phyloP scores from a whole-genome alignment of 2,329 filamentous ascomycete species.

The Microdochium trichocladiopsis region DNA sequence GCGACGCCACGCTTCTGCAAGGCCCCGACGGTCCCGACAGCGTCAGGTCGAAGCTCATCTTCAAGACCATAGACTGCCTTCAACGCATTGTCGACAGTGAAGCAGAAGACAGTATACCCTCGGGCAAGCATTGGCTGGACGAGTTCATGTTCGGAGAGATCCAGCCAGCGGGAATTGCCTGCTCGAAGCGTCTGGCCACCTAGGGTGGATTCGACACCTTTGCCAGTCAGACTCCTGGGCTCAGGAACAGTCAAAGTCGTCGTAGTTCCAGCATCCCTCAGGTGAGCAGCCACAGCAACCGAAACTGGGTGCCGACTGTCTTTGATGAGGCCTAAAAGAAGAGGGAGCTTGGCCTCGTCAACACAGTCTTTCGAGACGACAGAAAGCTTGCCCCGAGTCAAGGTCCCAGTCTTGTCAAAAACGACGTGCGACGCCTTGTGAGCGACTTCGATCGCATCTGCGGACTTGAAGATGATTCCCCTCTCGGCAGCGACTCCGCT shows the following conservation, averaged over 20 bases:
- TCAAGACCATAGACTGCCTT: slow-evolving; percentile 36
- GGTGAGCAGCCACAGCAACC: slow-evolving; percentile 22
- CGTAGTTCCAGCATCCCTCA: slow-evolving; percentile 14
- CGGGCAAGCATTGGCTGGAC: slow-evolving; percentile 26
- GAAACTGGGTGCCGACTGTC: slow-evolving; percentile 49
- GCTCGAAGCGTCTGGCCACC: slow-evolving; percentile 28
- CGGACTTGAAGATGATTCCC: slow-evolving; percentile 65
- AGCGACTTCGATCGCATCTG: slow-evolving; percentile 55
- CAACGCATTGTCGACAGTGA: slow-evolving; percentile 28
- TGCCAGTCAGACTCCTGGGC: slow-evolving; percentile 32
- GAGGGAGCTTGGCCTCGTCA: slow-evolving; percentile 1
- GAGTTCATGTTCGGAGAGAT: slow-evolving; percentile 16
- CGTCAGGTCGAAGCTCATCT: slow-evolving; percentile 38
- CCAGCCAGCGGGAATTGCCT: slow-evolving; percentile 44
- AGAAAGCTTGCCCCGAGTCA: slow-evolving; percentile 53
- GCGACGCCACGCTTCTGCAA: slow-evolving; percentile 30
- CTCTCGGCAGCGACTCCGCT: slow-evolving; percentile 56
- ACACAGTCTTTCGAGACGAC: slow-evolving; percentile 28
- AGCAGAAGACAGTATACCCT: slow-evolving; percentile 39
- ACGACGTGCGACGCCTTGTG: slow-evolving; percentile 58
- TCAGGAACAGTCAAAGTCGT: slow-evolving; percentile 15
- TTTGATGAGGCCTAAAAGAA: slow-evolving; percentile 27
- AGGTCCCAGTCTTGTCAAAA: slow-evolving; percentile 76
- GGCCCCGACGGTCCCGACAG: slow-evolving; percentile 21
- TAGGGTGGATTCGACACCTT: slow-evolving; percentile 32